These are phyloP conservation scores for Penicillium diatomitis DNA, from an alignment of 495 filamentous ascomycete species.

Conservation along the genomic window DNA sequence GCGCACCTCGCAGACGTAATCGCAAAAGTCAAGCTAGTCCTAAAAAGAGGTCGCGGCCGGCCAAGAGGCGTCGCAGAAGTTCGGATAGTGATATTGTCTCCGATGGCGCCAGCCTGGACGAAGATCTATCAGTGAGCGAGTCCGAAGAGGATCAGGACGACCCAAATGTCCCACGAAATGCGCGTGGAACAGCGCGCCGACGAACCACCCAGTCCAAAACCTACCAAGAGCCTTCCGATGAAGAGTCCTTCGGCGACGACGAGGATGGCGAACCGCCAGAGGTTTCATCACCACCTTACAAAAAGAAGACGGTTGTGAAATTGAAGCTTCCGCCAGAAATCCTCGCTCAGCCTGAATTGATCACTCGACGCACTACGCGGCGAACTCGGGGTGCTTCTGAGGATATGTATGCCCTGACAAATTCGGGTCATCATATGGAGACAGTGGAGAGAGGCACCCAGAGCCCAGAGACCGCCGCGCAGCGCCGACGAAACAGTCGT, in stretches of 20 bases:
- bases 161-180: conserved; percentile 51
- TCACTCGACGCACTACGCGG: conserved; percentile 47
- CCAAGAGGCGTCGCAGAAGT: conserved; percentile 44
- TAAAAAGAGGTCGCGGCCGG: conserved; percentile 32
- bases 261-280: conserved; percentile 24
- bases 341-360: conserved; percentile 18
- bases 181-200: conserved; percentile 62
- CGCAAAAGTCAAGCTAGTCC: conserved; percentile 31
- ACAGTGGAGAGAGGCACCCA: conserved; percentile 50
- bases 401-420: conserved; percentile 57
- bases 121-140: conserved; percentile 49
- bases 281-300: conserved; percentile 11
- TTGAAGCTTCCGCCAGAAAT: conserved; percentile 33
- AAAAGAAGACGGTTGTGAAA: conserved; percentile 32
- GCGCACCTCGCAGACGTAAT: conserved; percentile 20
- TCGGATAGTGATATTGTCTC: conserved; percentile 53
- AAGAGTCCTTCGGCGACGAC: conserved; percentile 20
- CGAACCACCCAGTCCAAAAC: conserved; percentile 44
- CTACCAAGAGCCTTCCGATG: conserved; percentile 28
- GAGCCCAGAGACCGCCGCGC: conserved; percentile 51
- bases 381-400: conserved; percentile 49
- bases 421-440: conserved; percentile 65
- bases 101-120: conserved; percentile 57
- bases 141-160: conserved; percentile 55
- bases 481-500: conserved; percentile 50